Conservation (phyloP, 306 rosid species). For the Ammopiptanthus mongolicus region DNA sequence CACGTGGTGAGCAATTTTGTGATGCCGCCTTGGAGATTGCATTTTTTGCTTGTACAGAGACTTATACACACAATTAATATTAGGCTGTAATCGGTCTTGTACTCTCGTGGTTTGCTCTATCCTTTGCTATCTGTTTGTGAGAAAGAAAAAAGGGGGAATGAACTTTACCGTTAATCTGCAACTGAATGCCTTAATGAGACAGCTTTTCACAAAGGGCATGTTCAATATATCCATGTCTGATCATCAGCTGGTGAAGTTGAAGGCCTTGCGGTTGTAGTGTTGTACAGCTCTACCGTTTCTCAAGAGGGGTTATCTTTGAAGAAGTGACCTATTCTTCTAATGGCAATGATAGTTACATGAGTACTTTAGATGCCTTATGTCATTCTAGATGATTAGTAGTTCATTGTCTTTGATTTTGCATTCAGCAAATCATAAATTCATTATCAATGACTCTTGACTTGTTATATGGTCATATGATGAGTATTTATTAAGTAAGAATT, state of each 20-base stretch:
- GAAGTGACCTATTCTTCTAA: not conserved
- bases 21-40: slow-evolving; percentile 34
- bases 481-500: not conserved
- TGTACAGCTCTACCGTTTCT: not conserved
- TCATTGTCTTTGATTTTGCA: slow-evolving; percentile 2
- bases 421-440: not conserved
- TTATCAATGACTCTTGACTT: not conserved
- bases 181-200: slow-evolving; percentile 11
- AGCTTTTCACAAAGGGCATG: not conserved
- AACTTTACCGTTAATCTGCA: not conserved
- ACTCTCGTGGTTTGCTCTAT: not conserved
- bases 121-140: not conserved
- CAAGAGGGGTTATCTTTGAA: not conserved
- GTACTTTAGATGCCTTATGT: not conserved
- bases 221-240: not conserved
- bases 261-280: not conserved
- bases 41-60: slow-evolving; percentile 54
- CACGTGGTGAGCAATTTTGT: slow-evolving; percentile 42
- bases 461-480: slow-evolving; percentile 9
- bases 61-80: not conserved
- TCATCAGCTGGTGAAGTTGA: not conserved
- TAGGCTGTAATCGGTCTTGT: not conserved
- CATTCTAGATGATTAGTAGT: not conserved
- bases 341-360: slow-evolving; percentile 3
- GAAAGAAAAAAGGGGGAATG: not conserved